phyloP scores from a whole-genome alignment of 257 asterid species.

The Rehmannia glutinosa region DNA sequence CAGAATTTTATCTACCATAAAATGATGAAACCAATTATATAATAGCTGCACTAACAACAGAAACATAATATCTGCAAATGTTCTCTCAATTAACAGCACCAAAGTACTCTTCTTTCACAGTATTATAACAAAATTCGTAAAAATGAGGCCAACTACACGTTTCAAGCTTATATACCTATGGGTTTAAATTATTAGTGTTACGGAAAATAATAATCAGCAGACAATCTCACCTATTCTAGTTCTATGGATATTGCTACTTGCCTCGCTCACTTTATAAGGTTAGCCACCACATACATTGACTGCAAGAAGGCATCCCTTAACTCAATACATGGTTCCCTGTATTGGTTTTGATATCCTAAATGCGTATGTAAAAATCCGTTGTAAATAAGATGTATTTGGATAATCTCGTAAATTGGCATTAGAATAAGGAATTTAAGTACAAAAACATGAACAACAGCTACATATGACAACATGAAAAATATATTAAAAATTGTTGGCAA shows the following conservation, averaged over 20 bases:
- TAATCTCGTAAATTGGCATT: background rate
- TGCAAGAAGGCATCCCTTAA: background rate
- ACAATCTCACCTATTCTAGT: too few relatives aligned
- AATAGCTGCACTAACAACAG: too few relatives aligned
- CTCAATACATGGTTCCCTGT: background rate
- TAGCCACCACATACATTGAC: background rate
- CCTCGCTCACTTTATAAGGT: background rate
- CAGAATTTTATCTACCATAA: background rate
- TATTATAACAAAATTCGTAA: background rate
- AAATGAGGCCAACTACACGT: background rate
- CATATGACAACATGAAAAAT: background rate
- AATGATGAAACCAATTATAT: background rate
- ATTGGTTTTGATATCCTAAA: background rate
- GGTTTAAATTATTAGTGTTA: too few relatives aligned
- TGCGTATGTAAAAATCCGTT: background rate
- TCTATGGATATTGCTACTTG: background rate
- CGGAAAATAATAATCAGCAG: too few relatives aligned
- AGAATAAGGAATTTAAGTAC: background rate
- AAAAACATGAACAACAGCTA: background rate
- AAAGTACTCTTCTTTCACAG: background rate
- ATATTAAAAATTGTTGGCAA: background rate
- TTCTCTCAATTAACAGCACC: background rate
- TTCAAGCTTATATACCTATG: background rate
- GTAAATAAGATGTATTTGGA: background rate
- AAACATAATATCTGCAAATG: too few relatives aligned